A percentile compares a stretch with the other conserved stretches of the same genome.
phyloP scores from a whole-genome alignment of 176 grass and related monocot genomes.

The Zoysia japonica region DNA sequence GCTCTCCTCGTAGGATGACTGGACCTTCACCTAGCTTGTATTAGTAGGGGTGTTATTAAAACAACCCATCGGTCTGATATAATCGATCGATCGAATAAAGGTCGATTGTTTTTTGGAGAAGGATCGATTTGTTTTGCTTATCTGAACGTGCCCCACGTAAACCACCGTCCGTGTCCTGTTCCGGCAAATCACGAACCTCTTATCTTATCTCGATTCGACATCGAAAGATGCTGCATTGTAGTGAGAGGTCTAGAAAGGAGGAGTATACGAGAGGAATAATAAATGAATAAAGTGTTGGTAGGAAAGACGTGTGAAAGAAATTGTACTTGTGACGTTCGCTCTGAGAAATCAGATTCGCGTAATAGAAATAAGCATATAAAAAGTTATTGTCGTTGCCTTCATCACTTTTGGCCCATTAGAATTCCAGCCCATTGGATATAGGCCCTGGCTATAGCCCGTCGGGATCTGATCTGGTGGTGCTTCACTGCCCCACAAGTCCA shows the following conservation, averaged over 20 bases:
- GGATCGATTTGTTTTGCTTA: not conserved
- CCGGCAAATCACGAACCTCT: not conserved
- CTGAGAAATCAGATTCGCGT: not conserved
- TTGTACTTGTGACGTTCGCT: not conserved
- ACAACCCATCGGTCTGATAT: too few species aligned
- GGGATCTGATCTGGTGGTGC: too few species aligned
- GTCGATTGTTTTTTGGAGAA: slow-evolving; percentile 2
- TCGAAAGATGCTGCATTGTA: slow-evolving; percentile 4
- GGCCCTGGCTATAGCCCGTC: not conserved
- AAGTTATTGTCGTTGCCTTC: not conserved
- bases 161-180: not conserved
- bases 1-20: slow-evolving; percentile 43
- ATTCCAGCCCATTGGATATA: not conserved
- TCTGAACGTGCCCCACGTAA: not conserved
- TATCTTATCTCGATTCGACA: slow-evolving; percentile 1
- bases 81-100: not conserved
- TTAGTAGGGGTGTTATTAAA: too few species aligned
- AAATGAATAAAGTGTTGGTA: not conserved
- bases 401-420: too few species aligned
- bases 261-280: slow-evolving; percentile 18
- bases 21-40: slow-evolving; percentile 1
- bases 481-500: too few species aligned
- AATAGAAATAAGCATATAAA: too few species aligned
- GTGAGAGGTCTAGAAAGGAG: not conserved
- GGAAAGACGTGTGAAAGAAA: slow-evolving; percentile 9